phyloP scores from a whole-genome alignment of 352 stramenopile genomes.

The Blastocystis sp. region DNA sequence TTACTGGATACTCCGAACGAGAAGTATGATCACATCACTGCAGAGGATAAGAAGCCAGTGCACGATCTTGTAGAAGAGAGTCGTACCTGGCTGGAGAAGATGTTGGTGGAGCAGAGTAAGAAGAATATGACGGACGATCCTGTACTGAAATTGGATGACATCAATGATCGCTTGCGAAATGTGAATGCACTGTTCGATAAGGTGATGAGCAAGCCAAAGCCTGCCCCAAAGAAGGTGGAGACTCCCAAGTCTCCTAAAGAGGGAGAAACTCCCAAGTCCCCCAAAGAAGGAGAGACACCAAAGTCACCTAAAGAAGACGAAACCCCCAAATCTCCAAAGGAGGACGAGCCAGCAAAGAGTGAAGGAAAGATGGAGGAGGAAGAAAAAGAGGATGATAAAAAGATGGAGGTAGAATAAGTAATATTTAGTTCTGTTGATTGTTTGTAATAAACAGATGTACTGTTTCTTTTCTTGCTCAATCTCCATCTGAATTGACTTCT shows the following conservation, averaged over 20 bases:
- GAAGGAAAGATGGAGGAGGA: slow-evolving; percentile 6
- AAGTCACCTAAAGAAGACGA: slow-evolving; percentile 10
- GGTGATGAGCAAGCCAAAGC: slow-evolving; percentile 92
- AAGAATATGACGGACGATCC: slow-evolving; percentile 78
- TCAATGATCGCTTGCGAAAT: slow-evolving; percentile 81
- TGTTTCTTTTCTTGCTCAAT: slow-evolving; percentile 26
- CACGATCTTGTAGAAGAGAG: slow-evolving; percentile 79
- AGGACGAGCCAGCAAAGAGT: background rate
- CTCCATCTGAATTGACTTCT: background rate
- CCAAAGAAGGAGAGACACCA: background rate
- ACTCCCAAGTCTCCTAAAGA: slow-evolving; percentile 29
- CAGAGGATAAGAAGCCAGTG: slow-evolving; percentile 87
- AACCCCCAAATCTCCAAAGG: background rate
- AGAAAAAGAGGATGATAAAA: slow-evolving; percentile 1
- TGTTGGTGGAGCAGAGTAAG: slow-evolving; percentile 85
- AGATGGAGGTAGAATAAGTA: slow-evolving; percentile 61
- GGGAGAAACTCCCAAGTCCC: background rate
- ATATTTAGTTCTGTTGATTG: background rate
- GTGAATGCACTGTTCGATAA: slow-evolving; percentile 80
- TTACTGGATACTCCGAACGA: slow-evolving; percentile 87
- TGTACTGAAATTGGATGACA: slow-evolving; percentile 80
- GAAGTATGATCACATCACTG: slow-evolving; percentile 86
- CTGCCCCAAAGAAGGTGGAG: slow-evolving; percentile 68
- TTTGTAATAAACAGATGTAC: background rate
- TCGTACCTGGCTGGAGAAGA: slow-evolving; percentile 89